Evolutionary conservation across 106 monocot genomes (phyloP).

Genomic region (Allium cepa): DNA sequence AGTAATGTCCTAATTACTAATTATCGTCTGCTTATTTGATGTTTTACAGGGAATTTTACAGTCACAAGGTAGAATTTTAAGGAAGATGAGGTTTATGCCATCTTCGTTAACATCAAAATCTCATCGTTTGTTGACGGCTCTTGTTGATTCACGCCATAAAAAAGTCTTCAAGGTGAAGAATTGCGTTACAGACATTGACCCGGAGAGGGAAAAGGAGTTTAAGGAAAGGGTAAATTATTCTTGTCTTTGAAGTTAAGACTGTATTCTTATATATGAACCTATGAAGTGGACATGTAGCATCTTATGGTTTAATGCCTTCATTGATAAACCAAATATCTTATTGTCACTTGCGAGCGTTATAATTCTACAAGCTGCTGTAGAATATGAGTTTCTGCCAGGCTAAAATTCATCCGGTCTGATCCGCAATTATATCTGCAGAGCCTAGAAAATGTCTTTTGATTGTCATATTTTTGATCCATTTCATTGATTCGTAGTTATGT

Average conservation of each 20-base stretch:
- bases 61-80: slow-evolving; percentile 93
- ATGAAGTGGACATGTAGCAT: not conserved
- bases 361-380: too few species aligned
- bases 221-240: slow-evolving; percentile 60
- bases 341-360: too few species aligned
- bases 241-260: too few species aligned
- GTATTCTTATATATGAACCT: too few species aligned
- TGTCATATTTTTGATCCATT: too few species aligned
- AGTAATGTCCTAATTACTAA: not conserved
- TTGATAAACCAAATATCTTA: too few species aligned
- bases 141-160: slow-evolving; percentile 96
- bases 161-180: slow-evolving; percentile 98
- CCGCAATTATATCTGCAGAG: too few species aligned
- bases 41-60: slow-evolving; percentile 78
- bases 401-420: too few species aligned
- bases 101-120: slow-evolving; percentile 96
- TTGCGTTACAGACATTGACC: slow-evolving; percentile 89
- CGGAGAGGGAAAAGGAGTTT: slow-evolving; percentile 92
- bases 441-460: too few species aligned
- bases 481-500: too few species aligned
- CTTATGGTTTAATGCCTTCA: too few species aligned
- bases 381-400: too few species aligned
- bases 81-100: slow-evolving; percentile 97
- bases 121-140: slow-evolving; percentile 83
- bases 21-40: not conserved